Percentiles rank a stretch among this genome's conserved stretches.
phyloP scores from a whole-genome alignment of 768 basidiomycete species.

The Boletus bicolor region DNA sequence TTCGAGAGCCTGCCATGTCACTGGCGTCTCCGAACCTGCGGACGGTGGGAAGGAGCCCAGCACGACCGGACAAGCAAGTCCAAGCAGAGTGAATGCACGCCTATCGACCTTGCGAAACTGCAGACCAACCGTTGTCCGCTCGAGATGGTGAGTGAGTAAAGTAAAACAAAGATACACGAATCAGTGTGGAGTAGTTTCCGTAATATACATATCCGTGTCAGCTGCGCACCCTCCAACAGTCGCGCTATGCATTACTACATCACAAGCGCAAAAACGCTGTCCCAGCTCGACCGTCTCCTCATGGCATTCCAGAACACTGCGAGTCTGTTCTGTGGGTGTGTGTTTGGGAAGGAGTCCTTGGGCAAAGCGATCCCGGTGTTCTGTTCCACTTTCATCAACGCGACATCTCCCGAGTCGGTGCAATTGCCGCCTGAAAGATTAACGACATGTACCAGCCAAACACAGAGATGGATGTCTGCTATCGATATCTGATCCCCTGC shows the following conservation, averaged over 20 bases:
- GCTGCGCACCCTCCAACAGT: neutral
- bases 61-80: neutral
- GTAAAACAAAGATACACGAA: slow-evolving; percentile 2
- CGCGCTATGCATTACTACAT: neutral
- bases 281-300: slow-evolving; percentile 66
- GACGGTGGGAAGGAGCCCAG: slow-evolving; percentile 10
- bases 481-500: slow-evolving; percentile 80
- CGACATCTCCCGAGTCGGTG: slow-evolving; percentile 49
- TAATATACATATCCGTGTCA: neutral
- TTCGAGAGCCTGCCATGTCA: slow-evolving; percentile 19
- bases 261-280: slow-evolving; percentile 47
- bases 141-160: neutral
- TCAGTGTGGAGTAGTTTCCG: neutral
- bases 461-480: slow-evolving; percentile 76
- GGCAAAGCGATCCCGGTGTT: slow-evolving; percentile 43
- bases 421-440: slow-evolving; percentile 51
- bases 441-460: slow-evolving; percentile 67
- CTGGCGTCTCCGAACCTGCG: slow-evolving; percentile 3
- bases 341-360: slow-evolving; percentile 30
- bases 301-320: slow-evolving; percentile 70
- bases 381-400: slow-evolving; percentile 49
- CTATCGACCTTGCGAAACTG: neutral
- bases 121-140: neutral
- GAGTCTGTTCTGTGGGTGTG: slow-evolving; percentile 45
- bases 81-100: neutral